phyloP scores from a whole-genome alignment of 371 early-diverging fungal genomes.

The Mucor lusitanicus region DNA sequence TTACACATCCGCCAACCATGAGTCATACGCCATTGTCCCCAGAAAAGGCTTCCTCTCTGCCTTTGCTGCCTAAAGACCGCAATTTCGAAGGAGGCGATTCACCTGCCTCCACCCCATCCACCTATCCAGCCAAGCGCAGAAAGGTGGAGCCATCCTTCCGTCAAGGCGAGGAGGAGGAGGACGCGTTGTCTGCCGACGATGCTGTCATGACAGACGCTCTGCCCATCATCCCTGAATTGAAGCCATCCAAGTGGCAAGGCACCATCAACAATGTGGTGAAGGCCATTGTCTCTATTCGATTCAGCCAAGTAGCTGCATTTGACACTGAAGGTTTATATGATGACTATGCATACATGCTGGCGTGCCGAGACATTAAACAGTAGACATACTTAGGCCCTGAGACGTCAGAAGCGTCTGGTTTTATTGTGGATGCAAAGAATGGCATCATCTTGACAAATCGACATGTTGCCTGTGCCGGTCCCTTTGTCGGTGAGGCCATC shows the following conservation, averaged over 20 bases:
- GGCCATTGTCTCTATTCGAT: slow-evolving; percentile 78
- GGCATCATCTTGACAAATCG: slow-evolving; percentile 93
- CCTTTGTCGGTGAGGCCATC: slow-evolving; percentile 86
- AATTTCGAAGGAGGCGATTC: slow-evolving; percentile 48
- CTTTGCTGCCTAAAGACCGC: slow-evolving; percentile 35
- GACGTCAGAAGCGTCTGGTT: slow-evolving; percentile 82
- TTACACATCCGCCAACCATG: neutral
- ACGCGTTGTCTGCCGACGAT: slow-evolving; percentile 6
- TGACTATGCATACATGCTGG: neutral
- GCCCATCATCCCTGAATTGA: slow-evolving; percentile 20
- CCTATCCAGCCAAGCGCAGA: slow-evolving; percentile 36
- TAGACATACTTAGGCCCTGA: slow-evolving; percentile 32
- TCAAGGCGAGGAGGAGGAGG: slow-evolving; percentile 13
- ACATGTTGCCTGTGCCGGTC: slow-evolving; percentile 92
- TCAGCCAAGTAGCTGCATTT: slow-evolving; percentile 76
- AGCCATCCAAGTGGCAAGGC: slow-evolving; percentile 58
- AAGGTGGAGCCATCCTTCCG: slow-evolving; percentile 17
- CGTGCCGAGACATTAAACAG: neutral
- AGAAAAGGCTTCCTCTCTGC: slow-evolving; percentile 8
- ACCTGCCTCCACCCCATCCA: slow-evolving; percentile 29
- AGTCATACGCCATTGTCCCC: slow-evolving; percentile 19
- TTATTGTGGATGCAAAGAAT: slow-evolving; percentile 86
- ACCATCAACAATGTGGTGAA: slow-evolving; percentile 72
- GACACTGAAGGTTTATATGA: slow-evolving; percentile 75
- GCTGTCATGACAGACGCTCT: slow-evolving; percentile 12